Base-by-base conservation (phyloP, 306 rosid species). In the Lupinus albus region DNA sequence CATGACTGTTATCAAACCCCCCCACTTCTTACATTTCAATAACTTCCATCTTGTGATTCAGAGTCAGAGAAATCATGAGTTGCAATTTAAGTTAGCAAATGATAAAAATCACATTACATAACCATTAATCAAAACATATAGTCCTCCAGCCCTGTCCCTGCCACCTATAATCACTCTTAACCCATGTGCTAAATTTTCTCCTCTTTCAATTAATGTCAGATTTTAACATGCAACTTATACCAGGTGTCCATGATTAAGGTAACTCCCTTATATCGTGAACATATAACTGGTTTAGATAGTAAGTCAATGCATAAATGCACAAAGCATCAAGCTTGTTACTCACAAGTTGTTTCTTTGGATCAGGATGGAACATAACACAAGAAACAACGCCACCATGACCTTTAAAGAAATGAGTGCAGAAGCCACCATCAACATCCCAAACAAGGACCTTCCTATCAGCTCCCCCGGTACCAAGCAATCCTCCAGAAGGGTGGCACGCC, bases 391-490 rank as follows among this genome's bases (percentile, higher is more conserved):
- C 93, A 59, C 74, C 74, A 58, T 93, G 99, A 66, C 96, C 99
- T 72, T 78, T 93, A 57, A 86, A 93, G 82, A 77, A 86, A 79
- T 93, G 99, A n/a, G 99, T 90, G 71, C 97, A 87, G 70, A 59
- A 93, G 46, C 97, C 96, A 46, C 96, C 97, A 51, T 91, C 94
- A 2, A 90, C 94, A 61, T 93, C 96, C 99, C 99, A 90, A 62
- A 93, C 96, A 13, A 84, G 85, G 55, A 93, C 94, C 66, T 83
- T 93, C 81, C 89, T 82, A 72, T 93, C 99, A 46, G 99, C 97
- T 80, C 99, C 99, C 0, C 88, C 96, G 0, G 99, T 88, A 21
- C 97, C 96, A 13, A 93, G 93, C 72, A 89, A 70, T 16, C 99
- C 99, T 8, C 97, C 97, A 5, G 97, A 93, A 18, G 88, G 84